phyloP scores from a whole-genome alignment of 306 rosid species.

The Calophaca sinica region DNA sequence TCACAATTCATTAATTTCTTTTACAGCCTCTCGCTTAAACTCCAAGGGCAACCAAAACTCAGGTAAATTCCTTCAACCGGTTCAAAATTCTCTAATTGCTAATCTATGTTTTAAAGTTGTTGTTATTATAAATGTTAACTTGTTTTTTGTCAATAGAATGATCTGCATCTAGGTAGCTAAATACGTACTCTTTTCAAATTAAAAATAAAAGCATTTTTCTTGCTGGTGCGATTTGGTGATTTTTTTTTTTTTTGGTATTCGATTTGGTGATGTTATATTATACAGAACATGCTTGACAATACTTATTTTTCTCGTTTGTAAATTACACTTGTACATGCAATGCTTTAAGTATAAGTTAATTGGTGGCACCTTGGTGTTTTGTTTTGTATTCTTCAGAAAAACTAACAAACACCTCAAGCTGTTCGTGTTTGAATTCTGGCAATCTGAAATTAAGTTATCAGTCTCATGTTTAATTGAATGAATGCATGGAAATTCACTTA shows the following conservation, averaged over 20 bases:
- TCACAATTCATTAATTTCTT: background rate
- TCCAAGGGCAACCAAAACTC: conserved; percentile 28
- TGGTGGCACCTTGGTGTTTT: conserved; percentile 4
- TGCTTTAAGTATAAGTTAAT: conserved; percentile 11
- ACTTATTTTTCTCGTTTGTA: background rate
- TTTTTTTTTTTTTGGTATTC: no score
- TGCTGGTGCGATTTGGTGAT: background rate
- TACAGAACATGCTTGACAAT: background rate
- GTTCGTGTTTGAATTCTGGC: conserved; percentile 10
- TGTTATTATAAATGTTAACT: background rate
- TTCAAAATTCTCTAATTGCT: background rate
- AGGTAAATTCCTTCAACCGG: conserved; percentile 32
- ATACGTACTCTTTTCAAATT: background rate
- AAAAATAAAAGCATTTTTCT: background rate
- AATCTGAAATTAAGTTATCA: conserved; percentile 19
- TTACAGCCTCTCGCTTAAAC: conserved; percentile 40
- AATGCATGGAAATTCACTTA: background rate
- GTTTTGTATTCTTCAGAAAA: background rate
- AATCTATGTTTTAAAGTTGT: background rate
- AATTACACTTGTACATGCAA: background rate
- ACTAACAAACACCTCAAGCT: background rate
- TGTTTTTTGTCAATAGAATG: background rate
- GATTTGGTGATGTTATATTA: background rate
- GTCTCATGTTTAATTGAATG: background rate
- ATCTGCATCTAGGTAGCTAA: background rate